Evolutionary conservation across 2,329 filamentous ascomycete genomes (phyloP).

Genomic region (Xylariomycetidae sp.): DNA sequence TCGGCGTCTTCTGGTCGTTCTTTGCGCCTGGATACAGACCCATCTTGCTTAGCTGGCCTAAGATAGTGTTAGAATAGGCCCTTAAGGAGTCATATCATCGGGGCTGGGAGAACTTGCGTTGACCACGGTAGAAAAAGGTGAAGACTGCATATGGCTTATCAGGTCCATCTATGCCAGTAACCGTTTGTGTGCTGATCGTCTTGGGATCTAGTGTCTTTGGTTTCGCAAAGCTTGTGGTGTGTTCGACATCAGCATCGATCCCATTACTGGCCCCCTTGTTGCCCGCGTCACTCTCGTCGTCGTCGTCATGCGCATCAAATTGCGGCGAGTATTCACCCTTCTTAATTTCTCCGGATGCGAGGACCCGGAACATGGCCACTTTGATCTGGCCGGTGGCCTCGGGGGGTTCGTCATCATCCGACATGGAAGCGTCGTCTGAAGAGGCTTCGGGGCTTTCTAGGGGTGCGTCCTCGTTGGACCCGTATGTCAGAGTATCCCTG

Average conservation of each 20-base stretch:
- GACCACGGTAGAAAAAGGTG: conserved; percentile 95
- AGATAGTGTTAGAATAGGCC: conserved; percentile 14
- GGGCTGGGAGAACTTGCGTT: conserved; percentile 57
- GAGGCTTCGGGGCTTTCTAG: conserved; percentile 70
- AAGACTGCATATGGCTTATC: conserved; percentile 96
- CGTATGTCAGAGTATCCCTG: conserved; percentile 70
- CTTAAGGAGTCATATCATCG: conserved; percentile 1
- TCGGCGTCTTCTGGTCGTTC: conserved; percentile 53
- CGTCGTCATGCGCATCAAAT: conserved; percentile 94
- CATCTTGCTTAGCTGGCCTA: conserved; percentile 95
- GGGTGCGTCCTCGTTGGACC: conserved; percentile 68
- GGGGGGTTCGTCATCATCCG: conserved; percentile 80
- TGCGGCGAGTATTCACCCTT: conserved; percentile 97
- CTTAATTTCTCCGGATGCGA: conserved; percentile 95
- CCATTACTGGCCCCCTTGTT: conserved; percentile 50
- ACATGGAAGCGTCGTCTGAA: conserved; percentile 70
- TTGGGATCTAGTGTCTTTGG: conserved; percentile 94
- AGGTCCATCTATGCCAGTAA: conserved; percentile 95
- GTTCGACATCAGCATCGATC: conserved; percentile 81
- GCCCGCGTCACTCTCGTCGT: conserved; percentile 59
- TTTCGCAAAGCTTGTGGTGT: conserved; percentile 96
- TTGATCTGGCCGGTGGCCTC: conserved; percentile 98
- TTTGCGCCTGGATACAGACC: conserved; percentile 74
- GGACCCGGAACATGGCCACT: conserved; percentile 89
- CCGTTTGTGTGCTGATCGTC: conserved; percentile 96